Base-by-base conservation (phyloP, 2,329 filamentous ascomycete species). In the Claviceps pazoutovae region DNA sequence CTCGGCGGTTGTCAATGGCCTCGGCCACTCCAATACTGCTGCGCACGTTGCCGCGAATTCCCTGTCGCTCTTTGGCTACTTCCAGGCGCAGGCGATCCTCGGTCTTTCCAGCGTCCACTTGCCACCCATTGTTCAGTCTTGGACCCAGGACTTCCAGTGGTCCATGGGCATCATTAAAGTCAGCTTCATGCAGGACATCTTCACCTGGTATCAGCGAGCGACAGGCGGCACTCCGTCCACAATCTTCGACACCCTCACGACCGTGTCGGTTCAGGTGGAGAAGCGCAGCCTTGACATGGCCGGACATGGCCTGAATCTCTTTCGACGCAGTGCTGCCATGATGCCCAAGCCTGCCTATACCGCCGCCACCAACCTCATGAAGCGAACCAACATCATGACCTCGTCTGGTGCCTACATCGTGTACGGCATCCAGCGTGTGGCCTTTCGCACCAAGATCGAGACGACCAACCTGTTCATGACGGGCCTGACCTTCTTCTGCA, bases 141-240 rank as follows among this genome's bases (percentile, higher is more conserved):
- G 91, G 91, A 95, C 90, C 1, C 90, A 96, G 70, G 91, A 96
- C 70, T 96, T 97, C 71, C 86, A 94, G 65, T 97, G 91, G 91
- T 94, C 85, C 62, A 93, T 97, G 88, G 91, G 91, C 60, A 89
- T 97, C 61, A 95, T 97, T 61, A 79, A 80, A 49, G 76, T 96
- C 43, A 75, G 74, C n/a, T 96, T 95, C 66, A 79, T 96, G 71
- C 88, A 97, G 71, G 75, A 74, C 47, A 86, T 95, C 62, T 87
- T 88, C 55, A 95, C 89, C 38, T 97, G 91, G 91, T 97, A 96
- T 65, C 90, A 95, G 70, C 86, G 90, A 55, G 80, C 91, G 3
- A 97, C 91, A 2, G 91, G 91, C 50, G 91, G 91, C 56, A 88
- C 79, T 0, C 86, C 91, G 0, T 83, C 88, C 4, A 86, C 81